Evolutionary conservation across 176 grass and related monocot species (phyloP).

Genomic region (Musa schizocarpa): DNA sequence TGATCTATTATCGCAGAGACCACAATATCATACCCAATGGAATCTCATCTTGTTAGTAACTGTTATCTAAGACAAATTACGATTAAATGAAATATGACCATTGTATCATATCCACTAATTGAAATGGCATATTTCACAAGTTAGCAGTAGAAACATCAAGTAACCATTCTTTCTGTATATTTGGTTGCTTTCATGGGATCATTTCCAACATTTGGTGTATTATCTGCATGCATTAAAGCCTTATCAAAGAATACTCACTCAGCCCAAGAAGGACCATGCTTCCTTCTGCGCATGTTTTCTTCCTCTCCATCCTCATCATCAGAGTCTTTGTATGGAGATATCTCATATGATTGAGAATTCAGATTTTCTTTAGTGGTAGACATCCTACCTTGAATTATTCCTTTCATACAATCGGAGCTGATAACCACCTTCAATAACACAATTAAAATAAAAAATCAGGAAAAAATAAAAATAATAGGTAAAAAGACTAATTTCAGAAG

Average conservation of each 20-base stretch:
- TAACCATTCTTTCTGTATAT: too few species aligned
- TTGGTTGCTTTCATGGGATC: neutral
- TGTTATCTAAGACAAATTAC: too few species aligned
- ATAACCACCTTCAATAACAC: neutral
- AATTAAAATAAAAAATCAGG: neutral
- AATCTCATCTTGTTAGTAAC: too few species aligned
- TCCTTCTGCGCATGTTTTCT: conserved; percentile 30
- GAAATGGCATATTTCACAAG: too few species aligned
- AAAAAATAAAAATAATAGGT: neutral
- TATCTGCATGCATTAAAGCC: neutral
- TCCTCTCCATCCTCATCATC: conserved; percentile 34
- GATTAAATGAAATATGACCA: too few species aligned
- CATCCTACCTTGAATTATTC: neutral
- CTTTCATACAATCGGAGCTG: neutral
- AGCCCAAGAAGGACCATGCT: conserved; percentile 47
- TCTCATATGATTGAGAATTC: conserved; percentile 44
- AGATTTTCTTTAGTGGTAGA: conserved; percentile 16
- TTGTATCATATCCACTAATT: too few species aligned
- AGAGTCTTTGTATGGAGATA: conserved; percentile 59
- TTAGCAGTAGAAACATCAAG: too few species aligned
- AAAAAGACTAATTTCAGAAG: neutral
- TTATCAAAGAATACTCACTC: conserved; percentile 23
- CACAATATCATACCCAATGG: too few species aligned
- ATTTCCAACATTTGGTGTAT: neutral
- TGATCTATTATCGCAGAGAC: too few species aligned